Evolutionary conservation across 1,139 yeast species (phyloP), one percentile per base, ranked within the genome.

Genomic region (Protomyces pachydermus): DNA sequence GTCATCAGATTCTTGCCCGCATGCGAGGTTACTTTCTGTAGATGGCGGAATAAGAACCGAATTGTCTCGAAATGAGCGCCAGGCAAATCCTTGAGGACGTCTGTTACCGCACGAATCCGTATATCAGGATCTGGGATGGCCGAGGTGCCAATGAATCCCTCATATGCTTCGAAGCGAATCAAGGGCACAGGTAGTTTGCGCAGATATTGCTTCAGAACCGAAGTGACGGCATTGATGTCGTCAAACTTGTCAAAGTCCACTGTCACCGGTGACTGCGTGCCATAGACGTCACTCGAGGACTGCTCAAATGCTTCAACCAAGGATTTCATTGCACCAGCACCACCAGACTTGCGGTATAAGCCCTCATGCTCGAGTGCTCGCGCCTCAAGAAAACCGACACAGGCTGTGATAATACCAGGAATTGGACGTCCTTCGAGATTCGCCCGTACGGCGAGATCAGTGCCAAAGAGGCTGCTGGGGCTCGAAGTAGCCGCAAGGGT

Each of bases 321-420:
- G 72, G 80, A 70, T 65, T 82, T 85, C 68, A 89, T 84, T 62
- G 90, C 89, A 14, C 93, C 84, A 66, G 87, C 84, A 5, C 93
- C 91, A 1, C 98, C 98, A 25, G 95, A 87, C 69, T 91, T 87
- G 70, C 98, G 81, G 76, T 93, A 93, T 50, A 93, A 82, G 4
- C 98, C 98, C 75, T 91, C 98, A 51, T 80, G 77, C 56, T 80
- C 84, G 70, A 88, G 73, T 9, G 96, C 91, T 68, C 91, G 78
- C 53, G 74, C 73, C 75, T 91, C 97, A 58, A 93, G 90, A 71
- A 87, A 95, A 46, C 79, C 77, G n/a, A 91, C 76, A 75, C 97
- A 90, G 65, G 84, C 80, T 12, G 86, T 78, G 12, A 93, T 81
- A 53, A 93, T 83, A 67, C 83, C 75, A 5, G 98, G 98, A 9